Evolutionary conservation across 345 rosid genomes (phyloP).

Genomic region (Psidium friedrichsthalianum): DNA sequence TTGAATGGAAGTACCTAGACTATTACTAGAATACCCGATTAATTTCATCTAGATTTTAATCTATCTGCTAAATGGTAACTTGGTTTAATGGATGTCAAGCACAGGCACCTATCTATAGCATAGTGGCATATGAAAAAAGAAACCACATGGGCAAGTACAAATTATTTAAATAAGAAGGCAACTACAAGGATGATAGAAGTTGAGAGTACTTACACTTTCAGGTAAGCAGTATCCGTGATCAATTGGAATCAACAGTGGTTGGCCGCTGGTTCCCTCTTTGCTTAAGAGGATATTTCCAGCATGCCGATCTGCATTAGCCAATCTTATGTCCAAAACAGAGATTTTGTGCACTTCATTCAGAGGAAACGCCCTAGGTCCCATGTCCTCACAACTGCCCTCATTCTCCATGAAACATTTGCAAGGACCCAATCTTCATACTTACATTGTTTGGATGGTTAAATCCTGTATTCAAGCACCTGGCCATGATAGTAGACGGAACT

Average conservation of each 20-base stretch:
- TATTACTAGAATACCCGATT: not conserved
- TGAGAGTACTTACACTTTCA: constrained; percentile 20
- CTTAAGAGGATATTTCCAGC: constrained; percentile 26
- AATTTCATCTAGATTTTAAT: not conserved
- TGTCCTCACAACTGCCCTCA: constrained; percentile 35
- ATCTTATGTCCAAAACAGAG: constrained; percentile 24
- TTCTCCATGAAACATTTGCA: constrained; percentile 30
- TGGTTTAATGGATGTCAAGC: not conserved
- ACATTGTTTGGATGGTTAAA: constrained; percentile 19
- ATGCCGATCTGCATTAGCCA: constrained; percentile 44
- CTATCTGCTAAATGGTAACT: not conserved
- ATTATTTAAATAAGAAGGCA: not conserved
- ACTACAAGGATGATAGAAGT: not conserved
- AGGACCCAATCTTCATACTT: constrained; percentile 25
- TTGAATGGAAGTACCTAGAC: not conserved
- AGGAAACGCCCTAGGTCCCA: constrained; percentile 32
- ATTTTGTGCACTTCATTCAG: constrained; percentile 37
- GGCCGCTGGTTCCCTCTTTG: constrained; percentile 9
- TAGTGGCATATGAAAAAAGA: not conserved
- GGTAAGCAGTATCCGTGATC: constrained; percentile 44
- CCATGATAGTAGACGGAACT: constrained; percentile 25
- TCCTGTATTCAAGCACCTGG: constrained; percentile 21
- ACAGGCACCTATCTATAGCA: not conserved
- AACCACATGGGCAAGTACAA: not conserved
- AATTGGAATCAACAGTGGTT: constrained; percentile 23